Base-by-base conservation (phyloP, 768 basidiomycete genomes). In the Termitomyces titanicus region DNA sequence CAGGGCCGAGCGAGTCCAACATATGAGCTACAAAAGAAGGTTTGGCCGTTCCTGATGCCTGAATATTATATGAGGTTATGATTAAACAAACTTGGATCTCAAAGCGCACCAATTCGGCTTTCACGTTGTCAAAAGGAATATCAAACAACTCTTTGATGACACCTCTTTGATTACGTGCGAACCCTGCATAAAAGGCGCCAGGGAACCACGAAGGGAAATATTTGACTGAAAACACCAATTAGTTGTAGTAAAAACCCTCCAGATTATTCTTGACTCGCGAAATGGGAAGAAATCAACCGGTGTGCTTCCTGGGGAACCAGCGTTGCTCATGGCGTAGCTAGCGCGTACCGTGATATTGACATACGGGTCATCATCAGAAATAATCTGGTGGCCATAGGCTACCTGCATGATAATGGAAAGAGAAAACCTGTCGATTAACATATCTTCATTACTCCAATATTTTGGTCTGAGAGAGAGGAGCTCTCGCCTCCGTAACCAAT, bases 171-270 rank as follows among this genome's bases (percentile, higher is more conserved):
- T 63, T 44, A 3, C 51, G 24, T 15, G 70, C 67, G n/a, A 53
- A 57, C 3, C 25, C 39, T 0, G 55, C 60, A 29, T 61, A 66
- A 42, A 61, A 54, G 8, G 64, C 51, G 15, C 70, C 66, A 10
- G 70, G 70, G 48, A 72, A 65, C 72, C 72, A 73, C 3, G 59
- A 49, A 6, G 72, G 72, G 13, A 74, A 50, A 31, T 70, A 58
- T 33, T 61, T 60, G 4, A 72, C 71, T 73, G 53, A 47, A 18
- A 50, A 55, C 40, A 38, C 9, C 29, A 17, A 12, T 51, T 3
- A 50, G 31, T 12, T 25, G 7, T 18, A 35, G 13, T 11, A 20
- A 37, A 18, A 13, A 20, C 15, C 24, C 24, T 22, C 24, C 20
- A 49, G 1, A 13, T 22, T 17, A 29, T n/a, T 31, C 29, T 25